Conservation (phyloP, 495 filamentous ascomycete genomes). For the Xylaria flabelliformis region DNA sequence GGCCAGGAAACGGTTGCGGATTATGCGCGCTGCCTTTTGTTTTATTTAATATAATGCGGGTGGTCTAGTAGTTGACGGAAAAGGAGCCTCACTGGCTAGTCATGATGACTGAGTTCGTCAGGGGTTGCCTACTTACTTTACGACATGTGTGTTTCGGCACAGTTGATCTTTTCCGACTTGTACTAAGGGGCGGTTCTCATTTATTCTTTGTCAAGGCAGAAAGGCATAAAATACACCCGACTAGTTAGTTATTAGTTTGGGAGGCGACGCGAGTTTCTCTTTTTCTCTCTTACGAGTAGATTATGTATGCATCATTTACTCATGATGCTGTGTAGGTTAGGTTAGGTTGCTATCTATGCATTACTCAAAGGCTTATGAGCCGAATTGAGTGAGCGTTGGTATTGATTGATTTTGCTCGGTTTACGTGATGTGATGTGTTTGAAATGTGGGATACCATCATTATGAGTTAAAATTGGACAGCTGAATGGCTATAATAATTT, state of each 20-base stretch:
- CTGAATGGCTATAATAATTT: too few species aligned
- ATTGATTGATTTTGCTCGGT: not conserved
- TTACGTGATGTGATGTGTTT: not conserved
- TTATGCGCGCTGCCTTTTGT: not conserved
- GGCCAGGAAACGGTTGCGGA: not conserved
- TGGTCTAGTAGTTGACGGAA: not conserved
- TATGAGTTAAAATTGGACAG: too few species aligned
- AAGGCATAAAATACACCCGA: slow-evolving; percentile 6
- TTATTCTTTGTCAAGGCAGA: not conserved
- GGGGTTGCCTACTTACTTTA: not conserved
- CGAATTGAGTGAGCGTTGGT: not conserved
- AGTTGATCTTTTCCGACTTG: not conserved
- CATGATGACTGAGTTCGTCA: not conserved
- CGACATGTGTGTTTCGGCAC: not conserved
- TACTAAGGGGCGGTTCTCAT: not conserved
- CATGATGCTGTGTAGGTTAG: slow-evolving; percentile 15
- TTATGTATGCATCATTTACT: not conserved
- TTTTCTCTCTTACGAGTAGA: not conserved
- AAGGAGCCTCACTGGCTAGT: not conserved
- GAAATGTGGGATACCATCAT: not conserved
- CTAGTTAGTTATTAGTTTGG: not conserved
- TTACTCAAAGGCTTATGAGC: not conserved
- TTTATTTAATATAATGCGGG: slow-evolving; percentile 21
- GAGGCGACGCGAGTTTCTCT: not conserved
- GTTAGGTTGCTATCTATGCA: not conserved